A percentile compares a stretch with the other conserved stretches of the same genome.
These are phyloP conservation scores for Colletotrichum sp. DNA, from an alignment of 2,329 filamentous ascomycete species.

Conservation along the genomic window DNA sequence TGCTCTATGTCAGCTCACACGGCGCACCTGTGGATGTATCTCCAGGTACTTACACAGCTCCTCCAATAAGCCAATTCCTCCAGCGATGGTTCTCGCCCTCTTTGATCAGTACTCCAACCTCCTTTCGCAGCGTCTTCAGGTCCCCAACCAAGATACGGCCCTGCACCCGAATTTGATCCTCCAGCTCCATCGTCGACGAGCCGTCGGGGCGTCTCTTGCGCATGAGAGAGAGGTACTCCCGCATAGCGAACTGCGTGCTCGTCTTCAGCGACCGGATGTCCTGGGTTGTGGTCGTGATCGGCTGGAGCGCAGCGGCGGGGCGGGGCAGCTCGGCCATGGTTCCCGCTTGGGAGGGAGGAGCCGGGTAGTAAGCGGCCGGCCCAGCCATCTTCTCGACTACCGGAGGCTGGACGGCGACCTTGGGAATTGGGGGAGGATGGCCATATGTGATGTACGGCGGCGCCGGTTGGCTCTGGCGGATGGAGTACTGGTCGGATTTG, in stretches of 20 bases:
- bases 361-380: constrained; percentile 4
- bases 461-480: not conserved
- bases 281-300: constrained; percentile 23
- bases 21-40: not conserved
- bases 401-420: not conserved
- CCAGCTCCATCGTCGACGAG: constrained; percentile 39
- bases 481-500: not conserved
- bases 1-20: constrained; percentile 25
- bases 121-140: constrained; percentile 46
- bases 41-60: constrained; percentile 48
- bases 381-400: constrained; percentile 10
- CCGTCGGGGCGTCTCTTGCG: constrained; percentile 32
- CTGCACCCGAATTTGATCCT: constrained; percentile 48
- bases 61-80: constrained; percentile 58
- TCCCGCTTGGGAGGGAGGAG: not conserved
- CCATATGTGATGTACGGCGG: constrained; percentile 1
- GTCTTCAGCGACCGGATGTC: constrained; percentile 37
- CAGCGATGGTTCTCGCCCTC: constrained; percentile 54
- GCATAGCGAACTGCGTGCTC: constrained; percentile 39
- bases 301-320: constrained; percentile 6
- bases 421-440: not conserved
- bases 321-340: constrained; percentile 2
- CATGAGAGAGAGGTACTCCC: constrained; percentile 39
- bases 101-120: constrained; percentile 48
- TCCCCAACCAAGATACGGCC: constrained; percentile 48